Base-by-base conservation (phyloP, 176 grass and related monocot species). In the Oropetium thomaeum region DNA sequence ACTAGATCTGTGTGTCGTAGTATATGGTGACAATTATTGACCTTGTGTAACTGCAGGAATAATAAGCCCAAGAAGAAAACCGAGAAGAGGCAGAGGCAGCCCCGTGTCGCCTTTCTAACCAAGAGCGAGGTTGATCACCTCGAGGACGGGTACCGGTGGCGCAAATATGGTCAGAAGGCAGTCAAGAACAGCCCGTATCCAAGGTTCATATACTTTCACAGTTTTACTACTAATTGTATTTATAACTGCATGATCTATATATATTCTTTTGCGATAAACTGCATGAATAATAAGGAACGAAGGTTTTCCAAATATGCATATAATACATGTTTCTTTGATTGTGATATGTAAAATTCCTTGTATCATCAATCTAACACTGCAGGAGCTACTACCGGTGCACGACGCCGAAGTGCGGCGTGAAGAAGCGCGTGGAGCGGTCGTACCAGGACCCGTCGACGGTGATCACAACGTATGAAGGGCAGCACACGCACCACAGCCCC, bases 311-410 rank as follows among this genome's bases (percentile, higher is more conserved):
- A 62, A 33, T n/a, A n/a, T 75, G 71, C 37, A 20, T 43, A 8
- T n/a, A n/a, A n/a, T n/a, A n/a, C n/a, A n/a, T n/a, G n/a, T n/a
- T n/a, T n/a, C n/a, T 7, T 57, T 12, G 1, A 0, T 27, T 57
- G 20, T 57, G 3, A 27, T 17, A 27, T 41, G 23, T 72, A 52
- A 70, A 72, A 23, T 61, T 20, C 31, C 26, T 19, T 17, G 20
- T 52, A 37, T 37, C 5, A 37, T 5, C 5, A 52, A 42, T 42
- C 26, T 20, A 39, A 31, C 23, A 69, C 23, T 44, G 5, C 65
- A 98, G 96, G 89, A 98, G 96, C 72, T 98, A 95, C 69, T 95
- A 92, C 69, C 78, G 96, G 48, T 98, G 96, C 87, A 98, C 96
- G n/a, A 86, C 91, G 67, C 89, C 83, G 16, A 92, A 88, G 78